phyloP scores from a whole-genome alignment of 2,329 filamentous ascomycete species.

The Berkeleyomyces basicola region DNA sequence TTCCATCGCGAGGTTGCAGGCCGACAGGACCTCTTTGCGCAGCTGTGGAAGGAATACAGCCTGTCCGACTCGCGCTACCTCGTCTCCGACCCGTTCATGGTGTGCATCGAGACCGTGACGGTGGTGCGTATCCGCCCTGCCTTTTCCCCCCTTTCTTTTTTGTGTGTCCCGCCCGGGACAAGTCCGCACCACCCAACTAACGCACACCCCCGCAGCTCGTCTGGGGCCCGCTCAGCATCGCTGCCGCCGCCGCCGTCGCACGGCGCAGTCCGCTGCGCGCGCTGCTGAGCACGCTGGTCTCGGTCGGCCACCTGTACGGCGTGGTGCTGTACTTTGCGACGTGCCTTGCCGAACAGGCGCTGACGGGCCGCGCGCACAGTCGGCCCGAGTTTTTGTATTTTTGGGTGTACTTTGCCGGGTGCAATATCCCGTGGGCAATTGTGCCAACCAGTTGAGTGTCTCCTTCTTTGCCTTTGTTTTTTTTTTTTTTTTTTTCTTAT shows the following conservation, averaged over 20 bases:
- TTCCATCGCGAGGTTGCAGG: conserved; percentile 50
- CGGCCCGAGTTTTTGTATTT: conserved; percentile 44
- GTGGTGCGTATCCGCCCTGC: conserved; percentile 35
- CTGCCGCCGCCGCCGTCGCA: conserved; percentile 31
- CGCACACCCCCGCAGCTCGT: conserved; percentile 23
- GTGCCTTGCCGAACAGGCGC: conserved; percentile 31
- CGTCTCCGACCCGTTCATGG: conserved; percentile 63
- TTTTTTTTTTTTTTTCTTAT: too few species aligned
- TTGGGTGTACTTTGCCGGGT: conserved; percentile 45
- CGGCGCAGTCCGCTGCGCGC: conserved; percentile 29
- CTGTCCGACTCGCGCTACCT: conserved; percentile 78
- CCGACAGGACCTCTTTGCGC: conserved; percentile 57
- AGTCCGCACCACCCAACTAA: not conserved
- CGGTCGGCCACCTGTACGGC: conserved; percentile 41
- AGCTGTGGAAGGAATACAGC: conserved; percentile 88
- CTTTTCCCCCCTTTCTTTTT: not conserved
- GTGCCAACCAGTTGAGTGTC: conserved; percentile 6
- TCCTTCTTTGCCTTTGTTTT: too few species aligned
- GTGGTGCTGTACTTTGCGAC: conserved; percentile 47
- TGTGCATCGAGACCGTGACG: conserved; percentile 77
- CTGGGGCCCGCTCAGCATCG: conserved; percentile 43
- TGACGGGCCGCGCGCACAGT: conserved; percentile 32
- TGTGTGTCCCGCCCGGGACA: not conserved
- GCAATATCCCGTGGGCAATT: conserved; percentile 40
- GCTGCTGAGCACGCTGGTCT: conserved; percentile 33